Base-by-base conservation (phyloP, 768 basidiomycete genomes). In the Pleurotus pulmonarius region DNA sequence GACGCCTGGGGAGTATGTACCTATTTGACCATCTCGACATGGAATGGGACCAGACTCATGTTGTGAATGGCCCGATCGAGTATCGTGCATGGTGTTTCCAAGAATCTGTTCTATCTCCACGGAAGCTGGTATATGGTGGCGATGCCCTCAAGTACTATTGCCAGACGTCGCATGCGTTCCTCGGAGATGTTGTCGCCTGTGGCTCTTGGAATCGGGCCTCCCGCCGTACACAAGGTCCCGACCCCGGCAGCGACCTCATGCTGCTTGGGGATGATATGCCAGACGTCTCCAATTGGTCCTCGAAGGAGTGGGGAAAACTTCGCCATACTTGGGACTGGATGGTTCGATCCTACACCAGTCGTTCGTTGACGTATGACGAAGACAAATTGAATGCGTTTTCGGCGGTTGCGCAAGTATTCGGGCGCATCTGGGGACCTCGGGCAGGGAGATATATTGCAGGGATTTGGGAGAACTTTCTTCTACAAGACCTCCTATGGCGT, bases 51-150 rank as follows among this genome's bases (percentile, higher is more conserved):
- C 12, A 46, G 20, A 2, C 0, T 15, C 20, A 46, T 25, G 46
- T 22, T 22, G 46, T 46, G 13, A 25, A 15, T 2, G 48, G 34
- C 5, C 29, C 26, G n/a, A 34, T 49, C 29, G 20, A 49, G 25
- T 26, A n/a, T 49, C 48, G 48, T n/a, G 48, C 20, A 26, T 49
- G 48, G 48, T 49, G 24, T 26, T 34, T 49, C 9, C 48, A 49
- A 15, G 48, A 49, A 15, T 15, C 11, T 4, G n/a, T 49, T 20
- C 48, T 49, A 15, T 49, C 48, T 9, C 48, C 26, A 1, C 48
- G 48, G 1, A 29, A 24, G 15, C 13, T 49, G 2, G 48, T 49
- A 4, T 49, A 26, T 34, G 25, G 25, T 0, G n/a, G 25, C 1
- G 15, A n/a, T 49, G 34, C 48, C 15, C 24, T 49, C 1, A 29